Evolutionary conservation across 2,329 filamentous ascomycete species (phyloP), one percentile per base, ranked within the genome.

Genomic region (Dothideomycetes sp.): DNA sequence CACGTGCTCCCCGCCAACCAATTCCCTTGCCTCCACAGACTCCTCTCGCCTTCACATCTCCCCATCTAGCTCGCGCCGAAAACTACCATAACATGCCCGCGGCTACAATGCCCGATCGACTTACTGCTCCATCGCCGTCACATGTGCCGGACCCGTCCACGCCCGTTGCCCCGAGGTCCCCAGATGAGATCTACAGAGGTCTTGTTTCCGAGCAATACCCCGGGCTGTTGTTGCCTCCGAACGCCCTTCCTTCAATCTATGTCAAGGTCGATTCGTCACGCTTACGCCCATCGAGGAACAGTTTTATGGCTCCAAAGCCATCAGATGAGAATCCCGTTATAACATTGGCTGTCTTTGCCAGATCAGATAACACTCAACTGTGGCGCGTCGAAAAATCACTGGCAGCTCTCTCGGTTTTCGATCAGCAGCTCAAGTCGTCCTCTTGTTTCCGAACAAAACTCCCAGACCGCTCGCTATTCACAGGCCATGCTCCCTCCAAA

Each of bases 301-400:
- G 88, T 57, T 75, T 91, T 51, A 68, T 94, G 53, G 84, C 80
- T 2, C 68, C 87, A 9, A 89, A 78, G 36, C 80, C 84, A 46
- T 69, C 83, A 15, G 88, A 95, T 44, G 89, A 94, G 56, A 88
- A 95, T 52, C 86, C 88, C 0, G 89, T 96, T 1, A 95, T 96
- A 54, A 94, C 87, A 0, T 68, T 98, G 39, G 88, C 87, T 13
- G 68, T 98, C 24, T 82, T 86, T 52, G 83, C 83, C 8, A 79
- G 88, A 41, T 80, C 79, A 0, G 78, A 86, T 47, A 68, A 75
- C 3, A 75, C 73, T 41, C 89, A 96, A 58, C 69, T 98, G 9
- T 96, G 91, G 89, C 79, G 89, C 20, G 78, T 94, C 5, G 91
- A 98, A 63, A 98, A 98, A 62, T 86, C 94, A 46, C 83, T 84